phyloP scores from a whole-genome alignment of 2,329 filamentous ascomycete genomes.

The Penicillium sp. region DNA sequence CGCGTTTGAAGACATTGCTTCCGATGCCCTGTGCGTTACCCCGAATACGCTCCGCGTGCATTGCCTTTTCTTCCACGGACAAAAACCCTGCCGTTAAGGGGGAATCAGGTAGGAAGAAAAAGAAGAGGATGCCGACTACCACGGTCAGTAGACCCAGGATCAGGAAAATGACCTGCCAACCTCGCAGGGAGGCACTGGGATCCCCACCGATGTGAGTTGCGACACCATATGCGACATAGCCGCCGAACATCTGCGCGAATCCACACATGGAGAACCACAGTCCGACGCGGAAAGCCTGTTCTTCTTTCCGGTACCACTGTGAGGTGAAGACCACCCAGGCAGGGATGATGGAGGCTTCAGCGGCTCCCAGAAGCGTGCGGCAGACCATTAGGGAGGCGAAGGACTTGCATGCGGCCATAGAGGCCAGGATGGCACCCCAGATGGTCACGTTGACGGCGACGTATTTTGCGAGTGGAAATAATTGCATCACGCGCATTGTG shows the following conservation, averaged over 20 bases:
- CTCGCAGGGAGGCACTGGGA: constrained; percentile 25
- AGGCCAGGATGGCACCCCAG: constrained; percentile 31
- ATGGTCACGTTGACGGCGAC: constrained; percentile 37
- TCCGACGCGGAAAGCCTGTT: constrained; percentile 33
- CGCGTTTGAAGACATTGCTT: constrained; percentile 34
- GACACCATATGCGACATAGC: constrained; percentile 39
- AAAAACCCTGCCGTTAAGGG: constrained; percentile 36
- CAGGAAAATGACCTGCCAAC: constrained; percentile 42
- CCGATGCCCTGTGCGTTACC: constrained; percentile 40
- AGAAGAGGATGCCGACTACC: constrained; percentile 37
- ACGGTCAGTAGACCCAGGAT: constrained; percentile 38
- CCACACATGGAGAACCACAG: constrained; percentile 34
- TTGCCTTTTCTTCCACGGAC: constrained; percentile 30
- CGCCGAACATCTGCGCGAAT: constrained; percentile 39
- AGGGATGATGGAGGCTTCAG: constrained; percentile 45
- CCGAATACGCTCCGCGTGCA: constrained; percentile 35
- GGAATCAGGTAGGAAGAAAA: constrained; percentile 38
- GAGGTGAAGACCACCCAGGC: constrained; percentile 31
- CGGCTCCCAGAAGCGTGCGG: constrained; percentile 52
- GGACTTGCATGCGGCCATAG: constrained; percentile 39
- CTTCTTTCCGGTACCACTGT: constrained; percentile 34
- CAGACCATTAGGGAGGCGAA: constrained; percentile 51
- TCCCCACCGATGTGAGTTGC: constrained; percentile 28
- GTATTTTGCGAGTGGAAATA: constrained; percentile 42
- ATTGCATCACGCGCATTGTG: constrained; percentile 39